Conservation (phyloP, 495 filamentous ascomycete genomes). For the Neurospora hispaniola region DNA sequence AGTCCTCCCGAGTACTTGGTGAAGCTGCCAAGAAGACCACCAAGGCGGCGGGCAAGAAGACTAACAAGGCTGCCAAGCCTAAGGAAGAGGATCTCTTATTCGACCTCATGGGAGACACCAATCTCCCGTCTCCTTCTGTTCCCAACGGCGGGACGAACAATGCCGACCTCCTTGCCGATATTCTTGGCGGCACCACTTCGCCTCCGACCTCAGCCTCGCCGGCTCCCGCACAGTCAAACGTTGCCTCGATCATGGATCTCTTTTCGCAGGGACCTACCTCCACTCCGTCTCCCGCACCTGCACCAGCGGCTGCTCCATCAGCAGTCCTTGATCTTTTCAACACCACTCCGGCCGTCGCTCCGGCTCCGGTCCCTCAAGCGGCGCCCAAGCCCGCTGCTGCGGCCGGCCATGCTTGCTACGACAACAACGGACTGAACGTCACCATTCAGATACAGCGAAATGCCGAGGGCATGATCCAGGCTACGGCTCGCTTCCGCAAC, state of each 20-base stretch:
- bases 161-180: conserved; percentile 79
- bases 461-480: conserved; percentile 58
- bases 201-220: conserved; percentile 45
- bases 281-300: conserved; percentile 16
- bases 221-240: conserved; percentile 43
- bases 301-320: conserved; percentile 32
- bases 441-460: conserved; percentile 74
- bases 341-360: conserved; percentile 24
- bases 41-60: conserved; percentile 62
- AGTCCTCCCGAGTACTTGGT: conserved; percentile 83
- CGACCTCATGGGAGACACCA: conserved; percentile 81
- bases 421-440: conserved; percentile 74
- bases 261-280: conserved; percentile 38
- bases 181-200: conserved; percentile 55
- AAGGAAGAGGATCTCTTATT: conserved; percentile 86
- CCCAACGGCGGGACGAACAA: conserved; percentile 65
- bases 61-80: conserved; percentile 59
- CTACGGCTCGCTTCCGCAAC: conserved; percentile 76
- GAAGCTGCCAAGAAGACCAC: conserved; percentile 72
- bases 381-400: conserved; percentile 28
- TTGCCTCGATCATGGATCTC: conserved; percentile 80
- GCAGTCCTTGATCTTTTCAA: conserved; percentile 32
- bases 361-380: conserved; percentile 38
- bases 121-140: conserved; percentile 36
- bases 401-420: conserved; percentile 59